Percentiles rank a stretch among this genome's conserved stretches.
Evolutionary conservation across 2,329 filamentous ascomycete genomes (phyloP).

Genomic region (Pestalotiopsis sp.): DNA sequence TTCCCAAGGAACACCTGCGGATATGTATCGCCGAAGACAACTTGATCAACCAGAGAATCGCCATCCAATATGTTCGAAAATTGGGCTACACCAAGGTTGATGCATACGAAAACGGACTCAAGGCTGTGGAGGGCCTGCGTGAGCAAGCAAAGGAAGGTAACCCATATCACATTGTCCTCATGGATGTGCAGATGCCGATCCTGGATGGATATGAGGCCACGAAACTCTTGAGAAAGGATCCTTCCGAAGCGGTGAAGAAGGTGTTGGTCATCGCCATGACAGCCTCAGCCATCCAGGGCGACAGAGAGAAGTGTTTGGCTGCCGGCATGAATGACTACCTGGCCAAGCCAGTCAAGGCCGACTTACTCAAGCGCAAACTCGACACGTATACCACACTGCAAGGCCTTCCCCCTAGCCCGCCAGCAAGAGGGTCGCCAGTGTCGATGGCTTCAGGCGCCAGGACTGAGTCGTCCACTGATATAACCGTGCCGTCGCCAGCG

Average conservation of each 20-base stretch:
- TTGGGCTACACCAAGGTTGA: slow-evolving; percentile 81
- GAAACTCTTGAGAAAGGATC: slow-evolving; percentile 76
- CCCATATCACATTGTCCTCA: slow-evolving; percentile 88
- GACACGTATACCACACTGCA: slow-evolving; percentile 54
- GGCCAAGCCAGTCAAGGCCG: slow-evolving; percentile 90
- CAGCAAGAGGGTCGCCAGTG: neutral
- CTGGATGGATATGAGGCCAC: slow-evolving; percentile 93
- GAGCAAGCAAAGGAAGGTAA: slow-evolving; percentile 69
- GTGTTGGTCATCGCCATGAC: slow-evolving; percentile 98
- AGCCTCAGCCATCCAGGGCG: slow-evolving; percentile 89
- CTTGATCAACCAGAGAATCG: slow-evolving; percentile 91
- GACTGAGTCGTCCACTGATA: slow-evolving; percentile 8
- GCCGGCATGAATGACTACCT: slow-evolving; percentile 98
- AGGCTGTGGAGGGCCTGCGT: slow-evolving; percentile 85
- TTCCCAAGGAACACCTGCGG: slow-evolving; percentile 77
- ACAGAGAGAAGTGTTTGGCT: slow-evolving; percentile 92
- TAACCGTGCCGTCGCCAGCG: slow-evolving; percentile 13
- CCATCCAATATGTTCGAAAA: slow-evolving; percentile 85
- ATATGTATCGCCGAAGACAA: slow-evolving; percentile 97
- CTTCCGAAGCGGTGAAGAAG: slow-evolving; percentile 74
- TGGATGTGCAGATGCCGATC: slow-evolving; percentile 97
- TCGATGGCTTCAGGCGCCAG: slow-evolving; percentile 8
- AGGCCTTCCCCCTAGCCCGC: slow-evolving; percentile 31
- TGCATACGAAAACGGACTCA: slow-evolving; percentile 86
- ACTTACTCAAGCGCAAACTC: slow-evolving; percentile 83